phyloP scores from a whole-genome alignment of 805 yeast genomes.

The Sungouiozyma ichnusensis region DNA sequence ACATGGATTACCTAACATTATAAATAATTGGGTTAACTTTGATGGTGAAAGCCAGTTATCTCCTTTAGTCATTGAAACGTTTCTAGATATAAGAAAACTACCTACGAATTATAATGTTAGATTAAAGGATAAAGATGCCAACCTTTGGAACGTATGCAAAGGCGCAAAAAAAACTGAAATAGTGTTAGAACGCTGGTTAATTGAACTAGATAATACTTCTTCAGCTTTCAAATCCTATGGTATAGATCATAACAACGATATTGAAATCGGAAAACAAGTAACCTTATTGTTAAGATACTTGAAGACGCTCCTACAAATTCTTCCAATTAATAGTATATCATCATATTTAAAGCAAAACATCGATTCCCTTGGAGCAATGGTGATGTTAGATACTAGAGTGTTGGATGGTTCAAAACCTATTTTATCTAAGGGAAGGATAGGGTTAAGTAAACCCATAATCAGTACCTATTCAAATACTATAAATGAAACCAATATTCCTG shows the following conservation, averaged over 20 bases:
- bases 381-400: slow-evolving; percentile 38
- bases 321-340: slow-evolving; percentile 61
- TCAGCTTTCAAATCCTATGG: slow-evolving; percentile 30
- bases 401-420: slow-evolving; percentile 74
- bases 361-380: slow-evolving; percentile 2
- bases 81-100: slow-evolving; percentile 53
- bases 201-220: slow-evolving; percentile 53
- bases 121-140: slow-evolving; percentile 43
- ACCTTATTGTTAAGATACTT: slow-evolving; percentile 65
- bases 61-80: slow-evolving; percentile 81
- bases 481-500: slow-evolving; percentile 29
- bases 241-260: slow-evolving; percentile 36
- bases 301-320: slow-evolving; percentile 50
- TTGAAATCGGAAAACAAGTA: slow-evolving; percentile 62
- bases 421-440: slow-evolving; percentile 73
- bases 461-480: slow-evolving; percentile 26
- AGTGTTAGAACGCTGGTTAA: slow-evolving; percentile 89
- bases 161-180: slow-evolving; percentile 65
- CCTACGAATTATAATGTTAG: slow-evolving; percentile 48
- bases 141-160: slow-evolving; percentile 46
- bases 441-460: slow-evolving; percentile 60
- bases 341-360: slow-evolving; percentile 32
- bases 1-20: slow-evolving; percentile 14
- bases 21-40: slow-evolving; percentile 56
- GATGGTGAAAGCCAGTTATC: slow-evolving; percentile 41